Base-by-base conservation (phyloP, 495 filamentous ascomycete genomes). In the Aspergillus homomorphus region DNA sequence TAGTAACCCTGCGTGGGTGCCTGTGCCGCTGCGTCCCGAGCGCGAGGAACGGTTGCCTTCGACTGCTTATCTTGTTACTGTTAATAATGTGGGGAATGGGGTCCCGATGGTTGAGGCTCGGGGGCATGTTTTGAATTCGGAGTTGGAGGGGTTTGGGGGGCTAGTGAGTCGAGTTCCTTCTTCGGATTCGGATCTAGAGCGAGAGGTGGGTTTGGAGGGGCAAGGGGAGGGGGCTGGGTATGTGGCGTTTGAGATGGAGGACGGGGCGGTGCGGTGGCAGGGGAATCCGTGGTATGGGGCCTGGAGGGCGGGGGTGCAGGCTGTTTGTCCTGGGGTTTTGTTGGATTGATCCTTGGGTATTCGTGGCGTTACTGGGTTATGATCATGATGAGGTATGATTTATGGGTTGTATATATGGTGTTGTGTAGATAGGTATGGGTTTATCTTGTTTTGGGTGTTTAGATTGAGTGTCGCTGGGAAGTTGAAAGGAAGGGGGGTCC, bases 1-100 rank as follows among this genome's bases (percentile, higher is more conserved):
- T 26, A 70, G 73, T 45, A 79, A 79, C 22, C 64, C 72, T 26
- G 76, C 76, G 0, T 79, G 76, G 76, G 74, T 70, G n/a, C 68
- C 75, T 0, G 70, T 74, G 67, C 71, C 75, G 10, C 60, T 79
- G 12, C 62, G 71, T 9, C 53, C 76, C 2, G 70, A 77, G 1
- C 68, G 71, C 1, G 73, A 79, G 41, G 57, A 58, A 0, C 38
- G 54, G 1, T 54, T 77, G 7, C 76, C 76, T 15, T 73, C 75
- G 4, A 12, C 7, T 6, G 70, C 70, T 1, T 79, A 79, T 53
- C 55, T 79, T 9, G 67, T 79, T 24, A 75, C 76, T 0, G 76
- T 79, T 5, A 79, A 77, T 42, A 77, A 72, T 44, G 61, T 75
- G 7, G 73, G 65, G 2, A 54, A 55, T 18, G 66, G 70, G 4